phyloP scores from a whole-genome alignment of 768 basidiomycete species.

The Trametes gibbosa region DNA sequence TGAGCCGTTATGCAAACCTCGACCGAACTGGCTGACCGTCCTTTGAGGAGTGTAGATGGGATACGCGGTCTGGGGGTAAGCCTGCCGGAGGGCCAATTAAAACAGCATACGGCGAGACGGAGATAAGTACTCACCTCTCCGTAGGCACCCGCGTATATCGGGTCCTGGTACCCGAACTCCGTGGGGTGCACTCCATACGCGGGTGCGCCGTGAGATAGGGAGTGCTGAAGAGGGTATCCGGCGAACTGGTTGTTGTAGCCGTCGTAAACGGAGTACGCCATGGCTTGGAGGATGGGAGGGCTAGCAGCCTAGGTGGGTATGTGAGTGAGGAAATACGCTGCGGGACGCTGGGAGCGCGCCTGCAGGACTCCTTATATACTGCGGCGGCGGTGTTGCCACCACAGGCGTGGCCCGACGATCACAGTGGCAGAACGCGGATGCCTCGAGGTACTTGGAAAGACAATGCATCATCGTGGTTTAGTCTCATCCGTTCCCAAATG shows the following conservation, averaged over 20 bases:
- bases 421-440: slow-evolving; percentile 7
- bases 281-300: slow-evolving; percentile 22
- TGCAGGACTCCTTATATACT: background rate
- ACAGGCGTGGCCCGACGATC: slow-evolving; percentile 3
- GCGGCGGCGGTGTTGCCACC: background rate
- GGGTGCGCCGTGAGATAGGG: slow-evolving; percentile 22
- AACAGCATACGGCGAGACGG: background rate
- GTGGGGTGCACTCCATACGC: slow-evolving; percentile 19
- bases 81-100: slow-evolving; percentile 16
- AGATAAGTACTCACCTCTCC: slow-evolving; percentile 37
- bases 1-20: slow-evolving; percentile 21
- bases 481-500: background rate
- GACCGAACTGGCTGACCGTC: slow-evolving; percentile 23
- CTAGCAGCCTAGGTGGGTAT: slow-evolving; percentile 3
- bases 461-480: slow-evolving; percentile 4
- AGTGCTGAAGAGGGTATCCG: slow-evolving; percentile 32
- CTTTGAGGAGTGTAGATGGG: slow-evolving; percentile 38
- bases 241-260: slow-evolving; percentile 33
- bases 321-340: slow-evolving; percentile 1
- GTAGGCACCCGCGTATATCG: slow-evolving; percentile 38
- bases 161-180: slow-evolving; percentile 39
- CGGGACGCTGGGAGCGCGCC: background rate
- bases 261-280: slow-evolving; percentile 44
- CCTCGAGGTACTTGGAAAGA: slow-evolving; percentile 10
- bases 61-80: slow-evolving; percentile 41